Conservation (phyloP, 345 rosid genomes). For the Hibiscus tridactylites region DNA sequence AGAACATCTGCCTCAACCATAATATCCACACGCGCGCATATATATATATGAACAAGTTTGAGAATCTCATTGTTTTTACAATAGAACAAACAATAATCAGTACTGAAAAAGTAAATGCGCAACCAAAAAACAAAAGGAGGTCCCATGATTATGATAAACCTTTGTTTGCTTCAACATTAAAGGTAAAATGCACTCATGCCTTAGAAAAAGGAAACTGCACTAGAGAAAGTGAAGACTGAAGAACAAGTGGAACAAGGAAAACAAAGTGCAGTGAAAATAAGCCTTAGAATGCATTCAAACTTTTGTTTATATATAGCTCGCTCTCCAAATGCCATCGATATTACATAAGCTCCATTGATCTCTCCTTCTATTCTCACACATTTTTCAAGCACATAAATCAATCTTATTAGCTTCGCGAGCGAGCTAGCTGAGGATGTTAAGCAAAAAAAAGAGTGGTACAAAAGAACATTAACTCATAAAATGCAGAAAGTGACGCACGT, state of each 20-base stretch:
- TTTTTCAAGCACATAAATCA: not conserved
- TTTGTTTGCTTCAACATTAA: conserved; percentile 17
- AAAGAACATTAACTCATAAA: not conserved
- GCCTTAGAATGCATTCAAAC: conserved; percentile 1
- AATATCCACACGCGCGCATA: not conserved
- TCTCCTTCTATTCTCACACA: not conserved
- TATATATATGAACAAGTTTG: not conserved
- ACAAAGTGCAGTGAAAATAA: not conserved
- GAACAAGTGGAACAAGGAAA: not conserved
- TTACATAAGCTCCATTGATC: not conserved
- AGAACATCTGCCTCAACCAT: no score
- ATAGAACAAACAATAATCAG: not conserved
- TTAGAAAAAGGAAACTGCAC: not conserved
- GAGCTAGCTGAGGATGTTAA: conserved; percentile 1
- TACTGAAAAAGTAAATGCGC: conserved; percentile 28
- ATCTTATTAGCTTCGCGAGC: not conserved
- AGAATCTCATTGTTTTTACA: not conserved
- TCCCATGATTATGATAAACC: conserved; percentile 16
- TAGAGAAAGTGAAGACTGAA: not conserved
- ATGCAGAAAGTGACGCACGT: not conserved
- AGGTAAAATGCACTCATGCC: conserved; percentile 1
- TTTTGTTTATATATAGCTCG: no score
- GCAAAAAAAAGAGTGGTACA: not conserved
- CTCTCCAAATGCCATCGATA: not conserved
- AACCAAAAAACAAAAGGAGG: conserved; percentile 11